Base-by-base conservation (phyloP, 768 basidiomycete species). In the Leucocoprinus sp. region DNA sequence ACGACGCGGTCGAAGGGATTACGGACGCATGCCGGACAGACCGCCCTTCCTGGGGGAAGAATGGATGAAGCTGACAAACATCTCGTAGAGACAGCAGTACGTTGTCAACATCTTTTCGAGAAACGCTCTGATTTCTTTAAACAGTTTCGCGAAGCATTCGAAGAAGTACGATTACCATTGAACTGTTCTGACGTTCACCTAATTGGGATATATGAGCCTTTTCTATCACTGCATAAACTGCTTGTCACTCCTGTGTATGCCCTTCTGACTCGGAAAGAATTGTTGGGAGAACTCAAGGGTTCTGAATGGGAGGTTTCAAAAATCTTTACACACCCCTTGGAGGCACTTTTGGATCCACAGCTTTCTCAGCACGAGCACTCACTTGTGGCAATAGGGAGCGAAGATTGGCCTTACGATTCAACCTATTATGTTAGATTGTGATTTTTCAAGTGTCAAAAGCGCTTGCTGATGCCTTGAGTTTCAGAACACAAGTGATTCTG, bases 1-100 rank as follows among this genome's bases (percentile, higher is more conserved):
- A 95, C 92, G 1, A 95, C 92, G 3, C 76, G 92, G 8, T 87
- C 90, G 4, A 90, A 85, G 60, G 57, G 65, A 2, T 68, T 90
- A 8, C 68, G 85, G 22, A 76, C 82, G 0, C 86, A 90, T 60
- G 80, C 86, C 3, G 87, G 84, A 14, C 81, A 90, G 57, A 88
- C 86, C 3, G 88, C 89, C 1, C 58, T 91, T 0, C 90, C 89
- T 1, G 90, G 89, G 12, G 89, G 89, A 4, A 85, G 80, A 54
- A 70, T 72, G 12, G 90, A 92, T 53, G 68, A 72, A 7, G 66
- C 61, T 2, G 92, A 95, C 60, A 52, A 54, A 1, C 72, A 74
- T 57, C 66, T 85, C 2, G 62, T 82, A 8, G 63, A 74, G 34
- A 88, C 92, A 35, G 92, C 92, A 14, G 92, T 93, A 60, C 61